Evolutionary conservation across 2,329 filamentous ascomycete species (phyloP).

Genomic region (Nemania sp.): DNA sequence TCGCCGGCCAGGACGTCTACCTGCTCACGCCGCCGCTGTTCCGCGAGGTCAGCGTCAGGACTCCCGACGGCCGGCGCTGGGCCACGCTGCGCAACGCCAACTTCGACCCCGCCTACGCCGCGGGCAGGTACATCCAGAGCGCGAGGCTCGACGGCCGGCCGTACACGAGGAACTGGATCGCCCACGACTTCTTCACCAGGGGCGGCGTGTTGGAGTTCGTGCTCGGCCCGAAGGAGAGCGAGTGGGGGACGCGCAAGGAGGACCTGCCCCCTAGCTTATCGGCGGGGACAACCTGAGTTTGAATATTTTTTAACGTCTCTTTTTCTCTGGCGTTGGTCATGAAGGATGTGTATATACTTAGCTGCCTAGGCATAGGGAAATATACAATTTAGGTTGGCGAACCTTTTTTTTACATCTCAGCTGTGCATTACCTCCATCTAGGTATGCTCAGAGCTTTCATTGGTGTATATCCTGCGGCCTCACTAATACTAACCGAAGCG

Average conservation of each 20-base stretch:
- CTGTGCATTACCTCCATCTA: too few species aligned
- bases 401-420: too few species aligned
- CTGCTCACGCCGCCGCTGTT: slow-evolving; percentile 57
- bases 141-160: slow-evolving; percentile 60
- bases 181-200: slow-evolving; percentile 64
- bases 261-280: slow-evolving; percentile 63
- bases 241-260: slow-evolving; percentile 61
- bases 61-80: slow-evolving; percentile 46
- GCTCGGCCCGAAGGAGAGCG: slow-evolving; percentile 57
- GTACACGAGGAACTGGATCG: slow-evolving; percentile 67
- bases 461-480: too few species aligned
- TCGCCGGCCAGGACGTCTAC: slow-evolving; percentile 59
- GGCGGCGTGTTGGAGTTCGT: slow-evolving; percentile 64
- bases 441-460: too few species aligned
- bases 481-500: too few species aligned
- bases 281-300: slow-evolving; percentile 27
- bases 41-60: slow-evolving; percentile 48
- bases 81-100: slow-evolving; percentile 54
- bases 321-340: too few species aligned
- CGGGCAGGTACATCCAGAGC: slow-evolving; percentile 63
- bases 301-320: too few species aligned
- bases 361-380: not conserved
- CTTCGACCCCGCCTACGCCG: slow-evolving; percentile 36
- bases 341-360: slow-evolving; percentile 1
- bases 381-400: too few species aligned